Conservation (phyloP, 2,329 filamentous ascomycete genomes). For the Ophiostoma piceae region DNA sequence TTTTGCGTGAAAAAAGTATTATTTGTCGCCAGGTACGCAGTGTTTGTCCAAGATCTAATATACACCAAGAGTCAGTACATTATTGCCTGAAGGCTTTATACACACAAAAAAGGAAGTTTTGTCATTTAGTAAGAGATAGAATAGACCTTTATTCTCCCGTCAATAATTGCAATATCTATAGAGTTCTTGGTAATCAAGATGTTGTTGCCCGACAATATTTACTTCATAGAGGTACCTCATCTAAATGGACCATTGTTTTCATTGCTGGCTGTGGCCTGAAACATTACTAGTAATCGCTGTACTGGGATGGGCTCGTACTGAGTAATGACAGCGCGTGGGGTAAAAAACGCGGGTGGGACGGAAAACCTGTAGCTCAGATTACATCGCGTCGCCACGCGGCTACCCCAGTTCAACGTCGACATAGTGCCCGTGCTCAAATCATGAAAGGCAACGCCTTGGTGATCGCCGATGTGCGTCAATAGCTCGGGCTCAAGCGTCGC, state of each 20-base stretch:
- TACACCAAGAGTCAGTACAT: neutral
- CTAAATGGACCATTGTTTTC: neutral
- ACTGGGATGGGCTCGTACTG: neutral
- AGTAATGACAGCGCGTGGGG: neutral
- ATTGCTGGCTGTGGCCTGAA: neutral
- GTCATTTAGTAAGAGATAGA: neutral
- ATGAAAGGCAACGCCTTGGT: neutral
- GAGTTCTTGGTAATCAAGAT: neutral
- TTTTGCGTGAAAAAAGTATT: too few species aligned
- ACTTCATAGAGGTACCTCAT: neutral
- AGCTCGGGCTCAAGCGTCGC: conserved; percentile 3
- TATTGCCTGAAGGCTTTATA: neutral
- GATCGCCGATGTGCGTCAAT: conserved; percentile 1
- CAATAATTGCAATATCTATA: neutral
- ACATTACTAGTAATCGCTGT: neutral
- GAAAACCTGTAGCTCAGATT: neutral
- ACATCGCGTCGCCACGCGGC: neutral
- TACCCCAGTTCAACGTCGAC: neutral
- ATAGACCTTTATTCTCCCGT: neutral
- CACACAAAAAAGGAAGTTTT: neutral
- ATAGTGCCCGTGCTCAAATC: neutral
- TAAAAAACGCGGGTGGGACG: neutral
- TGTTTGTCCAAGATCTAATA: too few species aligned
- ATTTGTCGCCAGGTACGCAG: too few species aligned
- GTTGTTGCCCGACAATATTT: neutral